Base-by-base conservation (phyloP, 2,329 filamentous ascomycete species). In the Talaromyces sp. region DNA sequence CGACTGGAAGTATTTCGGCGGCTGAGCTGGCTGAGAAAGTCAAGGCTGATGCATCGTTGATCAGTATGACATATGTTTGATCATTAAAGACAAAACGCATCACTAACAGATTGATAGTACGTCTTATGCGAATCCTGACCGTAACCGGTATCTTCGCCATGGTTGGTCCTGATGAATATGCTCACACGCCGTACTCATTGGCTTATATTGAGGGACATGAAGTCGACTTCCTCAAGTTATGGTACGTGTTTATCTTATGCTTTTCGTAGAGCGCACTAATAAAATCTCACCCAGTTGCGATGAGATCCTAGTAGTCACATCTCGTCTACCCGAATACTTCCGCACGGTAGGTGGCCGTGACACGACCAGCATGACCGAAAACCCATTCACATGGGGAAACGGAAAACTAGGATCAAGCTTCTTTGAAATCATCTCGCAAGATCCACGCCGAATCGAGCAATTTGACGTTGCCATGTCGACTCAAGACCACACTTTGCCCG, bases 21-120 rank as follows among this genome's bases (percentile, higher is more conserved):
- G 55, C 60, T 2, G 64, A 63, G 2, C 59, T 76, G 11, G 66
- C 72, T 0, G 41, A 63, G 5, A 73, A 70, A 54, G 66, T 67
- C 3, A 64, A 65, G 2, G 65, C 73, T 3, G 63, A 74, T 52
- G 40, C 60, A 5, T 25, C 61, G 13, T 59, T 75, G 15, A 69
- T 69, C 33, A 37, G 59, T 55, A 43, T 15, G 3, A 19, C 7
- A 3, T 7, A 21, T 21, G 1, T 33, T 21, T 3, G 25, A 21
- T 19, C 5, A 28, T 8, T 11, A 33, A 19, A 2, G 11, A 19
- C 7, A 17, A 19, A n/a, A 19, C 7, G 17, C 17, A 35, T 13
- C 33, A 33, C 28, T 48, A 19, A 48, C n/a, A 31, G 2, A n/a
- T 21, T 2, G 15, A 33, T 25, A 69, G 67, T 59, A 17, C 65